These are phyloP conservation scores for Sanghuangporus sanghuang DNA, from an alignment of 1,284 basidiomycete genomes.

Conservation along the genomic window DNA sequence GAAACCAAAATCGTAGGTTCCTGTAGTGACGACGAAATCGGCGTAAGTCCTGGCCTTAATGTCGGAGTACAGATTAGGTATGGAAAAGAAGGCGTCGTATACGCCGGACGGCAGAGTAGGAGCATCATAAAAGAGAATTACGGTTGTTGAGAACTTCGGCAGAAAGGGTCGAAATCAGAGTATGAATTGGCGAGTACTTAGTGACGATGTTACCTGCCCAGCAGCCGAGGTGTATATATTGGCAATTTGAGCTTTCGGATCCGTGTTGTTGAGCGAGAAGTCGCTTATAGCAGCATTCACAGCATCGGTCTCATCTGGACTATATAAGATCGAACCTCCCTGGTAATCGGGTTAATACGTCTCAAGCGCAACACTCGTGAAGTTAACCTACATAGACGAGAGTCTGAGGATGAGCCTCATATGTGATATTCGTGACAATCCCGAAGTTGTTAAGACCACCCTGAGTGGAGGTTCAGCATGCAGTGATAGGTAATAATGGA, in stretches of 20 bases:
- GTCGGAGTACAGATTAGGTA: neutral
- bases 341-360: neutral
- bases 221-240: neutral
- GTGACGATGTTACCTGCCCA: neutral
- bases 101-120: conserved; percentile 6
- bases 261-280: conserved; percentile 8
- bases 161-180: neutral
- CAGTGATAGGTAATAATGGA: neutral
- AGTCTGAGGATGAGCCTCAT: conserved; percentile 1
- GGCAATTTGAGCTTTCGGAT: conserved; percentile 16
- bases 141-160: neutral
- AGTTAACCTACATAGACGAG: conserved; percentile 6
- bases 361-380: neutral
- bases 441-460: conserved; percentile 17
- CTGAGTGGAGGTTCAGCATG: neutral
- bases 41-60: conserved; percentile 1
- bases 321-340: conserved; percentile 8
- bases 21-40: conserved; percentile 10
- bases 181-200: neutral
- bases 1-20: neutral
- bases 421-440: conserved; percentile 11
- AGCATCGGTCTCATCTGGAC: neutral
- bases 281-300: conserved; percentile 6
- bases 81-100: conserved; percentile 5
- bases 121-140: conserved; percentile 9